phyloP scores from a whole-genome alignment of 148 eudicot genomes.

The Fallopia convolvulus region DNA sequence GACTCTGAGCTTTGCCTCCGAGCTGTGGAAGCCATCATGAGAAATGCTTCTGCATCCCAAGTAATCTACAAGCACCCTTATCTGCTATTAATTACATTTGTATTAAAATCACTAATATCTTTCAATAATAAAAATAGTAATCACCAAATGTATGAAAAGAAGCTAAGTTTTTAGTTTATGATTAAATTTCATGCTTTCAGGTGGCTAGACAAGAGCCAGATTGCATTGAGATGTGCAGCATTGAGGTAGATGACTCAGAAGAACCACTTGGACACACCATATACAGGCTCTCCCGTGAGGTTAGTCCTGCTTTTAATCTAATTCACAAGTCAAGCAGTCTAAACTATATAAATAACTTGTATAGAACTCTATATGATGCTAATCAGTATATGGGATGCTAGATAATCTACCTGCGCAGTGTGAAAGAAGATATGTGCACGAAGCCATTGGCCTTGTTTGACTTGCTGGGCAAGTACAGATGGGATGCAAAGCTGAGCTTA shows the following conservation, averaged over 20 bases:
- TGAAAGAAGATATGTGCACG: conserved; percentile 26
- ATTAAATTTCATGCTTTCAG: conserved; percentile 23
- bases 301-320: conserved; percentile 6
- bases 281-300: conserved; percentile 44
- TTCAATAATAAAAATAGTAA: background rate
- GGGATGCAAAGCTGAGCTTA: conserved; percentile 64
- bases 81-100: background rate
- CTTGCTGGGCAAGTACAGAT: conserved; percentile 37
- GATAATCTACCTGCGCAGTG: conserved; percentile 33
- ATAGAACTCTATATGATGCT: background rate
- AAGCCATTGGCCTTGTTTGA: conserved; percentile 36
- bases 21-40: conserved; percentile 41
- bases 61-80: conserved; percentile 13
- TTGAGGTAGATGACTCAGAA: conserved; percentile 28
- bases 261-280: conserved; percentile 34
- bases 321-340: background rate
- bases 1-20: conserved; percentile 50
- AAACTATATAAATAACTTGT: no score
- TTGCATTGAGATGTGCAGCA: conserved; percentile 16
- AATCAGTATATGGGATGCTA: conserved; percentile 20
- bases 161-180: background rate
- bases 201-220: conserved; percentile 15
- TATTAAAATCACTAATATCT: background rate
- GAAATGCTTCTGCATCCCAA: conserved; percentile 23
- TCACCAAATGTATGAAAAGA: background rate